A percentile compares a stretch with the other conserved stretches of the same genome.
Conservation (phyloP, 1,284 basidiomycete genomes). For the Fomitopsis palustris region DNA sequence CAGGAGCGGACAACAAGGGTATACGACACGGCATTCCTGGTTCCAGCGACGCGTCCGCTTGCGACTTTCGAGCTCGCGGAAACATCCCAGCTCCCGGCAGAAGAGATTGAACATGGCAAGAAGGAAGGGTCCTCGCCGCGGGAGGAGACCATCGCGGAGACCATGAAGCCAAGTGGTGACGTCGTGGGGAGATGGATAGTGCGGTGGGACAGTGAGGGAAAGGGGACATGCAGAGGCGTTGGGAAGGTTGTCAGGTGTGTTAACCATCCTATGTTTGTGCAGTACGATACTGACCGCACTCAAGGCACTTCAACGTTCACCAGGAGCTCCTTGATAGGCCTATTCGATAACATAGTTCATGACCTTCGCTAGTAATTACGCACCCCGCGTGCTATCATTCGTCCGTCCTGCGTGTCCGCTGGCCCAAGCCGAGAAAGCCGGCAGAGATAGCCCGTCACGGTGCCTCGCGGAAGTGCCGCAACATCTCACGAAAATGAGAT, state of each 20-base stretch:
- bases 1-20: conserved; percentile 61
- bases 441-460: too few species aligned
- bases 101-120: conserved; percentile 34
- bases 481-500: too few species aligned
- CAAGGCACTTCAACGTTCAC: conserved; percentile 1
- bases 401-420: not conserved
- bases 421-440: conserved; percentile 8
- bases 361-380: not conserved
- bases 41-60: conserved; percentile 68
- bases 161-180: conserved; percentile 56
- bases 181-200: conserved; percentile 78
- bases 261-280: not conserved
- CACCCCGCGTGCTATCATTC: not conserved
- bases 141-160: conserved; percentile 79
- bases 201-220: conserved; percentile 61
- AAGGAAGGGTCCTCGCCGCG: conserved; percentile 35
- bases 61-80: conserved; percentile 79
- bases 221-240: conserved; percentile 54
- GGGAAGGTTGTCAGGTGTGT: conserved; percentile 64
- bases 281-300: not conserved
- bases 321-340: not conserved
- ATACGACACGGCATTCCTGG: conserved; percentile 71
- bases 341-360: not conserved
- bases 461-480: too few species aligned
- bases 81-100: conserved; percentile 43